Evolutionary conservation across 345 rosid genomes (phyloP), one percentile per base, ranked within the genome.

Genomic region (Gossypium mustelinum): DNA sequence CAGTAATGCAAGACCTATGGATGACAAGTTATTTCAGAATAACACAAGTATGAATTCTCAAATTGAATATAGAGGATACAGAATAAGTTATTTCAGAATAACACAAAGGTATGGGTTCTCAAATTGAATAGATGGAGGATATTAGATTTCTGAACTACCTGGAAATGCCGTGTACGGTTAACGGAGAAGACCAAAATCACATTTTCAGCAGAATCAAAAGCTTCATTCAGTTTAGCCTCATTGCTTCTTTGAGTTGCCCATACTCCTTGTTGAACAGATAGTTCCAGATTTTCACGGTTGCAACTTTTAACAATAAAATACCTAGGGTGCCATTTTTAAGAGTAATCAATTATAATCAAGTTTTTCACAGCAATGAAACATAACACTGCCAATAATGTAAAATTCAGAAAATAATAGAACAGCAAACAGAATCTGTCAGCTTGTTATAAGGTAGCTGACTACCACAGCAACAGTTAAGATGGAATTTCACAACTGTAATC

Each of bases 201-300:
- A 82, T 95, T 93, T 80, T 89, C 97, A 74, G 87, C 88, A 68
- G 89, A 80, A 81, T 95, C 99, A 75, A 93, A 92, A 79, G 99
- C 98, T 86, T 95, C 99, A 55, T 93, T 95, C 65, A 95, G 81
- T 90, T 95, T 95, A 55, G 98, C 85, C 85, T 93, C 99, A 81
- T 95, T 93, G 97, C 97, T 95, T 82, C 97, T 87, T 85, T 95
- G 98, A 68, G 99, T 95, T 73, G 99, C 98, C 99, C 98, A 95
- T 57, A 95, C 94, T 75, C 99, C 98, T 92, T 93, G 99, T 82
- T 93, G 99, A 62, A 92, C 99, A 77, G 98, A 93, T 71, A 93
- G 79, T 84, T 95, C 98, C 86, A 95, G 85, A 86, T 95, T 95
- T 86, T 95, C 99, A 39, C 89, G 90, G 74, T 95, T 93, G 89